Conservation (phyloP, 192 early-diverging fungal species). For the Funneliformis geosporum region DNA sequence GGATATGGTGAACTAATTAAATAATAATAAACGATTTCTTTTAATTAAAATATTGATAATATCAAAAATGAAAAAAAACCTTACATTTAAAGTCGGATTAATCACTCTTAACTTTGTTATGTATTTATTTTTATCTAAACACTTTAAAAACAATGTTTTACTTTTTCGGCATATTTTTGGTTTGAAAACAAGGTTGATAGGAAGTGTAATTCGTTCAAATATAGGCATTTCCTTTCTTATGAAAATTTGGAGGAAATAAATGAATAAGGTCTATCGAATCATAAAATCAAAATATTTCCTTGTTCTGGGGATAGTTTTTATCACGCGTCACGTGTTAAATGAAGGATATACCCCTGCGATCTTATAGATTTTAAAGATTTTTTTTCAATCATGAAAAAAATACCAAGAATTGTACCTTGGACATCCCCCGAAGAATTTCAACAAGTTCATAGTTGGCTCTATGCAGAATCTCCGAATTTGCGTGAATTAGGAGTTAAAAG, state of each 20-base stretch:
- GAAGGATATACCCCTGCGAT: neutral
- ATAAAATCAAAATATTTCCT: no score
- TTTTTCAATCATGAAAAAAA: neutral
- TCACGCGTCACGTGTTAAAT: neutral
- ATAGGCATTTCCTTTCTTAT: neutral
- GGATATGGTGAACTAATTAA: neutral
- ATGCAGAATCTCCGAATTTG: constrained; percentile 36
- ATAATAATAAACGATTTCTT: neutral
- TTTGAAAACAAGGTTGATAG: neutral
- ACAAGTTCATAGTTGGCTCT: constrained; percentile 57
- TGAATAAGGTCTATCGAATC: neutral
- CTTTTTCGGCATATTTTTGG: neutral
- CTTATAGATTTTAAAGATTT: neutral
- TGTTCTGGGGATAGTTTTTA: no score
- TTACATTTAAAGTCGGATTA: neutral
- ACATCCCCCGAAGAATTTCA: constrained; percentile 57
- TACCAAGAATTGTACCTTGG: constrained; percentile 66
- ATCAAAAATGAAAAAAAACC: neutral
- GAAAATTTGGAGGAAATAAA: no score
- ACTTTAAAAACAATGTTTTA: neutral
- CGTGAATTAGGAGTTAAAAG: constrained; percentile 55
- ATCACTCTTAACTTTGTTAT: neutral
- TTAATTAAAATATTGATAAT: neutral
- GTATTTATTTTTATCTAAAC: neutral
- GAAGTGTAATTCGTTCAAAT: neutral